A percentile compares a stretch with the other conserved stretches of the same genome.
These are phyloP conservation scores for Asterionellopsis glacialis DNA, from an alignment of 108 stramenopile species.

Conservation along the genomic window DNA sequence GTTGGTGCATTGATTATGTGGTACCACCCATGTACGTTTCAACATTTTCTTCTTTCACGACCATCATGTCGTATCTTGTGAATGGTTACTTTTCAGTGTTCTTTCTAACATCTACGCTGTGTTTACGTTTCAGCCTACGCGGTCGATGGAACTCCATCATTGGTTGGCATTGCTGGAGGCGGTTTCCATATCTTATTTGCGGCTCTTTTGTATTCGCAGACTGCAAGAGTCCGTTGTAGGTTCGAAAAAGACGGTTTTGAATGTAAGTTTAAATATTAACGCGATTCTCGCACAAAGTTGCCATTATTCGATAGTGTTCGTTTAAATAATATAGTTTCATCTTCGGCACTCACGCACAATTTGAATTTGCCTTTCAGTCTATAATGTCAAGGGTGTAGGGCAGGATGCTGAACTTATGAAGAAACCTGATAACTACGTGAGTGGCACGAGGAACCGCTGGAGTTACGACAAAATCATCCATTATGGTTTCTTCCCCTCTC, in stretches of 20 bases:
- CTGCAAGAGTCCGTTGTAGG: slow-evolving; percentile 52
- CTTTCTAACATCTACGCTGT: neutral
- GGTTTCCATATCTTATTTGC: slow-evolving; percentile 53
- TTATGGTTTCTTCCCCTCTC: slow-evolving; percentile 73
- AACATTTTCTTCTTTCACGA: neutral
- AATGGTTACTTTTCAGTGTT: neutral
- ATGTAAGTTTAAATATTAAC: too few relatives aligned
- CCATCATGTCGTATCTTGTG: neutral
- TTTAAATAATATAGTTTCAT: slow-evolving; percentile 16
- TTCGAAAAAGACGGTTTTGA: slow-evolving; percentile 58
- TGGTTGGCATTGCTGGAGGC: slow-evolving; percentile 41
- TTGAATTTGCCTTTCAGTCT: slow-evolving; percentile 26
- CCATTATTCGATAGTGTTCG: too few relatives aligned
- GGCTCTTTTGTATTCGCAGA: slow-evolving; percentile 57
- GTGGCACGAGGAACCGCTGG: slow-evolving; percentile 68
- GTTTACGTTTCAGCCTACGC: slow-evolving; percentile 13
- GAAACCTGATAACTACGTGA: slow-evolving; percentile 66
- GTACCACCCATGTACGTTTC: slow-evolving; percentile 55
- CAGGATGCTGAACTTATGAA: slow-evolving; percentile 30
- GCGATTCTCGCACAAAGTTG: too few relatives aligned
- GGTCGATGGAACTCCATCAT: slow-evolving; percentile 31
- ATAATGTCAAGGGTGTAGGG: slow-evolving; percentile 42
- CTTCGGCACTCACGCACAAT: neutral
- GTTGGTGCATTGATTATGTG: slow-evolving; percentile 37
- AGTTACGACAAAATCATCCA: slow-evolving; percentile 67